phyloP scores from a whole-genome alignment of 768 basidiomycete species.

The Paxillus involutus region DNA sequence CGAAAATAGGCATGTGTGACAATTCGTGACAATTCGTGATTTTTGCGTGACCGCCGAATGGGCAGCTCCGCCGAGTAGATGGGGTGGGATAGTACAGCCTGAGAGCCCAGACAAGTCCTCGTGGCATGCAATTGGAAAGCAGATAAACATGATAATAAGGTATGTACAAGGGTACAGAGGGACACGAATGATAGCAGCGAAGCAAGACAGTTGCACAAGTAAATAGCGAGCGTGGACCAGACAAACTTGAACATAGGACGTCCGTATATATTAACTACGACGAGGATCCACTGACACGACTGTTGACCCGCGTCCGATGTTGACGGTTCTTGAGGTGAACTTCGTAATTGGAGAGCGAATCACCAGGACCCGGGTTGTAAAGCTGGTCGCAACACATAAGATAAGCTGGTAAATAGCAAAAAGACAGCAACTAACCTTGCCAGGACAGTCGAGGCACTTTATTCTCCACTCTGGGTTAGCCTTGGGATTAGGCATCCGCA shows the following conservation, averaged over 20 bases:
- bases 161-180: constrained; percentile 32
- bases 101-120: not conserved
- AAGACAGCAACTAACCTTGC: constrained; percentile 59
- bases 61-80: too few relatives aligned
- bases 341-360: constrained; percentile 87
- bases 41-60: too few relatives aligned
- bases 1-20: too few relatives aligned
- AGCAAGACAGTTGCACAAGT: constrained; percentile 21
- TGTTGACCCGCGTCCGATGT: constrained; percentile 74
- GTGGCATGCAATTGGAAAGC: constrained; percentile 6
- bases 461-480: constrained; percentile 84
- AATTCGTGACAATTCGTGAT: too few relatives aligned
- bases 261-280: constrained; percentile 14
- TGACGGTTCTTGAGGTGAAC: constrained; percentile 87
- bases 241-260: constrained; percentile 5
- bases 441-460: constrained; percentile 90
- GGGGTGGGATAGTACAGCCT: too few relatives aligned
- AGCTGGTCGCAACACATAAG: constrained; percentile 44
- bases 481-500: constrained; percentile 54
- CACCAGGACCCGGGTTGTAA: constrained; percentile 87
- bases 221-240: constrained; percentile 4
- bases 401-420: not conserved
- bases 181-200: constrained; percentile 20
- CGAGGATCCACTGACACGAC: constrained; percentile 37
- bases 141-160: constrained; percentile 37